Conservation (phyloP, 2,329 filamentous ascomycete species). For the Pezicula rhizophila region DNA sequence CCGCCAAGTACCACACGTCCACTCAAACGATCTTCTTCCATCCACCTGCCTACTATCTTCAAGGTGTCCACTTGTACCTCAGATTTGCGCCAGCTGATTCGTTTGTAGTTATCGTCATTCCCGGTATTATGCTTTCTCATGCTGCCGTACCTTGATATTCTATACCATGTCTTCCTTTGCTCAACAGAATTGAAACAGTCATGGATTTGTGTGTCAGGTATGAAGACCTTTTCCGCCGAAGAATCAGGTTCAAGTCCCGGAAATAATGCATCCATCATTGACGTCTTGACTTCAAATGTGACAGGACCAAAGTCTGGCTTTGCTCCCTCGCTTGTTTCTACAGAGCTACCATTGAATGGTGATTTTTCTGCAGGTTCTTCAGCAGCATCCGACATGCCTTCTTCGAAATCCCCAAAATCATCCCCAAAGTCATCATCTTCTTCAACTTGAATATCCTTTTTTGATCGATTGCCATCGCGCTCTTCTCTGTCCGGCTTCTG, state of each 20-base stretch:
- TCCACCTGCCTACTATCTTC: slow-evolving; percentile 57
- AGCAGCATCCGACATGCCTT: slow-evolving; percentile 20
- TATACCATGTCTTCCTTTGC: slow-evolving; percentile 61
- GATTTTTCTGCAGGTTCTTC: slow-evolving; percentile 9
- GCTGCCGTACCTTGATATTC: slow-evolving; percentile 54
- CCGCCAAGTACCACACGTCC: slow-evolving; percentile 43
- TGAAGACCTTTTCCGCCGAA: slow-evolving; percentile 19
- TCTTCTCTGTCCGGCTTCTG: slow-evolving; percentile 1
- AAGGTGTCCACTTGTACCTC: slow-evolving; percentile 46
- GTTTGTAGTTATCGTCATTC: slow-evolving; percentile 53
- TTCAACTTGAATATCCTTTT: slow-evolving; percentile 5
- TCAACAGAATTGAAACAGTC: slow-evolving; percentile 49
- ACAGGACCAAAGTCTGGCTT: slow-evolving; percentile 13
- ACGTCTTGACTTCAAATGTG: slow-evolving; percentile 19
- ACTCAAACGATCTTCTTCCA: slow-evolving; percentile 56
- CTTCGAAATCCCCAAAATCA: slow-evolving; percentile 33
- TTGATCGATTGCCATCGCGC: background rate
- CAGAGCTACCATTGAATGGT: background rate
- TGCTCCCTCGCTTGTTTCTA: background rate
- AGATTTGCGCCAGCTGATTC: slow-evolving; percentile 52
- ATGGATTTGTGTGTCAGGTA: slow-evolving; percentile 20
- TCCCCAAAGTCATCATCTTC: slow-evolving; percentile 16
- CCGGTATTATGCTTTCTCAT: slow-evolving; percentile 49
- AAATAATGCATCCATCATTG: slow-evolving; percentile 22
- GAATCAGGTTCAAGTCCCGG: slow-evolving; percentile 12